phyloP scores from a whole-genome alignment of 345 rosid species.

The Salix koriyanagi region DNA sequence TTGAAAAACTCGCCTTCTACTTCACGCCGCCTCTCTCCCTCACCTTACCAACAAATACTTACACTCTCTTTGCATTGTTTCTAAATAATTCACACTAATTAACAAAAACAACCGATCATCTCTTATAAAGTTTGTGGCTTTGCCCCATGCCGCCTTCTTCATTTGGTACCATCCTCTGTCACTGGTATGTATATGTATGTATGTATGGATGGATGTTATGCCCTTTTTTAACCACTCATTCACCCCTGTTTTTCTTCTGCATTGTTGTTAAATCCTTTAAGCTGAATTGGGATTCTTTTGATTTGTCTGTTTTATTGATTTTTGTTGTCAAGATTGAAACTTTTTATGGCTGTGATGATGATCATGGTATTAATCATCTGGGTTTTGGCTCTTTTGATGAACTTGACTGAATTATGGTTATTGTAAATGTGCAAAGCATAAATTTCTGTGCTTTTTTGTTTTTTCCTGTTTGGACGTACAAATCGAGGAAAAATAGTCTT shows the following conservation, averaged over 20 bases:
- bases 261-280: conserved; percentile 9
- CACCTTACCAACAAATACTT: conserved; percentile 17
- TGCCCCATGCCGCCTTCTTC: conserved; percentile 20
- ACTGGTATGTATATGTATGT: conserved; percentile 15
- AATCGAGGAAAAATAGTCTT: conserved; percentile 15
- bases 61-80: conserved; percentile 45
- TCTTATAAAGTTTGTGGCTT: not conserved
- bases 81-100: conserved; percentile 24
- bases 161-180: conserved; percentile 8
- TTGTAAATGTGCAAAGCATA: conserved; percentile 11
- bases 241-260: conserved; percentile 1
- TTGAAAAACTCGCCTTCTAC: conserved; percentile 45
- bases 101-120: not conserved
- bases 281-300: conserved; percentile 19
- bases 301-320: conserved; percentile 20
- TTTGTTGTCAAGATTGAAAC: conserved; percentile 14
- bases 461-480: conserved; percentile 11
- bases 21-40: conserved; percentile 64
- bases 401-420: conserved; percentile 5
- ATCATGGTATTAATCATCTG: conserved; percentile 15
- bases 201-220: not conserved
- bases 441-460: not conserved
- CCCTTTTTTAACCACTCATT: conserved; percentile 10
- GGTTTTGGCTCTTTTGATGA: conserved; percentile 12
- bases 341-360: conserved; percentile 14